phyloP scores from a whole-genome alignment of 257 asterid species.

The Salvia rosmarinus region DNA sequence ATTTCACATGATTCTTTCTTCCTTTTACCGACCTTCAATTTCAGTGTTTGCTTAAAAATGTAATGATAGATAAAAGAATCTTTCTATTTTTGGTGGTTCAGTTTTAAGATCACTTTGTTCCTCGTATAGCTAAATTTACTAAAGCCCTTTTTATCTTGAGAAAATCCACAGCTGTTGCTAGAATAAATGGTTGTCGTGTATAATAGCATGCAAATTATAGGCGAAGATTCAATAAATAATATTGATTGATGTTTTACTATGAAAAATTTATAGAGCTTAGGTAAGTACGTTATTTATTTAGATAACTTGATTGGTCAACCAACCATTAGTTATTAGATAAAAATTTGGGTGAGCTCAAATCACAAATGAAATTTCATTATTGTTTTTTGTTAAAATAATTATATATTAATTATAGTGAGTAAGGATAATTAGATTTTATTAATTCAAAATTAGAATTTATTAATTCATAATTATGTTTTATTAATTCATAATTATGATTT shows the following conservation, averaged over 20 bases:
- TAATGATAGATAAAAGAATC: slow-evolving; percentile 15
- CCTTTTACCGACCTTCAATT: slow-evolving; percentile 29
- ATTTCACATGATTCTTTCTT: slow-evolving; percentile 37
- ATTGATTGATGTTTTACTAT: neutral
- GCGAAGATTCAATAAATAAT: too few species aligned
- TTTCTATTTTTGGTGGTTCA: slow-evolving; percentile 17
- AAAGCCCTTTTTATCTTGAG: neutral
- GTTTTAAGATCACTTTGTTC: slow-evolving; percentile 30
- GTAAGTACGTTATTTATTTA: neutral
- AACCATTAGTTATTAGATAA: neutral
- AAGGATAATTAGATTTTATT: too few species aligned
- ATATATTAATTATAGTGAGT: too few species aligned
- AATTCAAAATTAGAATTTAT: too few species aligned
- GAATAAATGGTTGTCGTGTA: too few species aligned
- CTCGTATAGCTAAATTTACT: neutral
- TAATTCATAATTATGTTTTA: too few species aligned
- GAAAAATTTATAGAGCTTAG: neutral
- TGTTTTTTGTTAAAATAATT: too few species aligned
- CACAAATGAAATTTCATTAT: too few species aligned
- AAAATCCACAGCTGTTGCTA: too few species aligned
- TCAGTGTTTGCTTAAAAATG: slow-evolving; percentile 28
- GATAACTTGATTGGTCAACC: neutral
- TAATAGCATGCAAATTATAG: too few species aligned
- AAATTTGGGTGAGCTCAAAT: too few species aligned
- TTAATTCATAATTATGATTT: too few species aligned